Conservation (phyloP, 306 rosid species). For the Sphenostylis stenocarpa region DNA sequence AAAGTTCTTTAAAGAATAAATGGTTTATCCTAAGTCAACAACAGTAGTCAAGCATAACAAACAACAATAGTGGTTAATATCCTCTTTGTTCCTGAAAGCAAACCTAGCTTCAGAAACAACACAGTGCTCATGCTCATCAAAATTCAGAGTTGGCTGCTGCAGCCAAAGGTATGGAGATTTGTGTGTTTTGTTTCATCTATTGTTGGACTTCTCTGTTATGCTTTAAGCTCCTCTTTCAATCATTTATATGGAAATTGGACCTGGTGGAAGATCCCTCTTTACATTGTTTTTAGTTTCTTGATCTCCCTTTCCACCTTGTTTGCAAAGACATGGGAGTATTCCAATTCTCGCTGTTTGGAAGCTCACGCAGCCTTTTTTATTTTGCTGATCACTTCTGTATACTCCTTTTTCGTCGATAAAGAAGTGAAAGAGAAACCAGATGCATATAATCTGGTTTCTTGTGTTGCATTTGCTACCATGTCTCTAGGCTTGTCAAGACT, state of each 20-base stretch:
- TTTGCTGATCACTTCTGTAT: background rate
- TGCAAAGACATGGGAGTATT: background rate
- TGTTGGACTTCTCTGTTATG: background rate
- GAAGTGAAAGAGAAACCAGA: constrained; percentile 5
- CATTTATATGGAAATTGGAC: constrained; percentile 1
- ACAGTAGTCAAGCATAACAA: too few species aligned
- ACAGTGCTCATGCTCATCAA: background rate
- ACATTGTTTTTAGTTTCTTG: background rate
- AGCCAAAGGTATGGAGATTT: background rate
- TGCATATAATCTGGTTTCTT: background rate
- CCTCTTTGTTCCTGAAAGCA: background rate
- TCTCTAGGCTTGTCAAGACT: background rate
- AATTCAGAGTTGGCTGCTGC: background rate
- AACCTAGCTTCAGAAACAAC: background rate
- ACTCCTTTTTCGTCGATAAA: background rate
- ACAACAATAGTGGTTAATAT: background rate
- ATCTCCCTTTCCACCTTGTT: background rate
- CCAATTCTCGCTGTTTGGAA: background rate
- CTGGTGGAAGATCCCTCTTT: background rate
- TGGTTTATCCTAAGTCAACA: background rate
- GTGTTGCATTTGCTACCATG: constrained; percentile 23
- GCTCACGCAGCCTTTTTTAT: background rate
- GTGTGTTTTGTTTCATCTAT: background rate
- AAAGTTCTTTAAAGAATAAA: background rate
- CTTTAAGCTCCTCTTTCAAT: constrained; percentile 6